A percentile compares a stretch with the other conserved stretches of the same genome.
These are phyloP conservation scores for Rhizophagus prolifer DNA, from an alignment of 192 early-diverging fungal genomes.

Conservation along the genomic window DNA sequence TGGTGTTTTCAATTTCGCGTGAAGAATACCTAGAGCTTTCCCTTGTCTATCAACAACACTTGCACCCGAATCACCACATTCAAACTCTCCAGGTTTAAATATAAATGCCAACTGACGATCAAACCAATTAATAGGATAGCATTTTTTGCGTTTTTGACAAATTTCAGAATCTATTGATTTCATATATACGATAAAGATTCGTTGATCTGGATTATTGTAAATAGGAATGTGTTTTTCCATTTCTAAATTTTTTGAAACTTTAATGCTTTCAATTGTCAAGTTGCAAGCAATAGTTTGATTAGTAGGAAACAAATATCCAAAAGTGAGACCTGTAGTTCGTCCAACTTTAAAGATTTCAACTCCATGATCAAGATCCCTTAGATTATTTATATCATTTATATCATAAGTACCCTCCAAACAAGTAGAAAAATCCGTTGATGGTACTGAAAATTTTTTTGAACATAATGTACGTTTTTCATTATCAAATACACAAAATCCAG, in stretches of 20 bases:
- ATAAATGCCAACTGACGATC: background rate
- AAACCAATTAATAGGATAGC: background rate
- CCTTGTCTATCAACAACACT: conserved; percentile 7
- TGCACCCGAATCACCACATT: background rate
- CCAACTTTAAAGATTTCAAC: background rate
- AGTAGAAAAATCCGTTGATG: background rate
- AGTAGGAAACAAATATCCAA: background rate
- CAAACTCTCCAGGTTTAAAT: background rate
- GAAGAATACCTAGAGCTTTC: conserved; percentile 13
- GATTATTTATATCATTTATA: background rate
- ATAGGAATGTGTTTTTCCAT: background rate
- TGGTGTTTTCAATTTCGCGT: background rate
- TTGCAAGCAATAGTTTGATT: background rate
- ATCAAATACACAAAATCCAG: background rate
- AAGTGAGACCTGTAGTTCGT: background rate
- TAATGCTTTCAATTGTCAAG: background rate
- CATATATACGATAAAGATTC: background rate
- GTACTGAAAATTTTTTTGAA: background rate
- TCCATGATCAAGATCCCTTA: background rate
- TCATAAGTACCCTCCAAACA: background rate
- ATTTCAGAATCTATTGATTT: background rate
- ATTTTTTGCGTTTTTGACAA: background rate
- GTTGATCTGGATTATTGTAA: background rate
- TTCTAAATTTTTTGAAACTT: background rate
- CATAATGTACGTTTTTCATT: background rate